phyloP scores from a whole-genome alignment of 495 filamentous ascomycete species.

The Penicillium fimorum region DNA sequence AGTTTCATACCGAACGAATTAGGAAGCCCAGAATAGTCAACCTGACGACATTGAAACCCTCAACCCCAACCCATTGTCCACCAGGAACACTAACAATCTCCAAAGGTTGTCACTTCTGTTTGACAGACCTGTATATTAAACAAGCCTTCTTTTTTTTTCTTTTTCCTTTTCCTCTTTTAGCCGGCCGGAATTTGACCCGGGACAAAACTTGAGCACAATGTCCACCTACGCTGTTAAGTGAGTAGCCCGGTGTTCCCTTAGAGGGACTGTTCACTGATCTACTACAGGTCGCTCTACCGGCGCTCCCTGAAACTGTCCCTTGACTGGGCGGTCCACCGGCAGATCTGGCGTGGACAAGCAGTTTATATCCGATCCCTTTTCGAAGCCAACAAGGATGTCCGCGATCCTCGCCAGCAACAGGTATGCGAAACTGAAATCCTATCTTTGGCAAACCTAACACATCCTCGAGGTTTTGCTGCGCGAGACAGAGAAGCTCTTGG shows the following conservation, averaged over 20 bases:
- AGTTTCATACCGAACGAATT: conserved; percentile 25
- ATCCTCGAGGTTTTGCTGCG: conserved; percentile 68
- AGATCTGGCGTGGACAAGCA: conserved; percentile 91
- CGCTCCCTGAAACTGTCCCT: conserved; percentile 88
- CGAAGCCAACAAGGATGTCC: conserved; percentile 85
- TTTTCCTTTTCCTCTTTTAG: background rate
- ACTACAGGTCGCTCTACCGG: conserved; percentile 80
- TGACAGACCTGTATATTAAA: background rate
- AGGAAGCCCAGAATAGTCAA: conserved; percentile 31
- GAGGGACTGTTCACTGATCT: conserved; percentile 14
- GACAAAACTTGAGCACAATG: conserved; percentile 26
- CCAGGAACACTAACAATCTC: background rate
- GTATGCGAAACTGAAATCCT: conserved; percentile 45
- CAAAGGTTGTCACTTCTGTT: background rate
- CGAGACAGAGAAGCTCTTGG: conserved; percentile 82
- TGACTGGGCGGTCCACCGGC: conserved; percentile 89
- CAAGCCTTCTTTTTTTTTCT: background rate
- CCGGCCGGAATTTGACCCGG: conserved; percentile 12
- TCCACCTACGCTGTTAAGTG: conserved; percentile 40
- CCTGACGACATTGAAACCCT: conserved; percentile 12
- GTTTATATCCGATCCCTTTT: conserved; percentile 94
- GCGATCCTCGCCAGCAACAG: conserved; percentile 82
- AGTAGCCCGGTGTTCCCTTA: conserved; percentile 13
- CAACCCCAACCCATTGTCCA: background rate
- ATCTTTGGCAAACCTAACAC: background rate